Percentiles rank a stretch among this genome's conserved stretches.
Evolutionary conservation across 2,329 filamentous ascomycete species (phyloP).

Genomic region (Aspergillus sp.): DNA sequence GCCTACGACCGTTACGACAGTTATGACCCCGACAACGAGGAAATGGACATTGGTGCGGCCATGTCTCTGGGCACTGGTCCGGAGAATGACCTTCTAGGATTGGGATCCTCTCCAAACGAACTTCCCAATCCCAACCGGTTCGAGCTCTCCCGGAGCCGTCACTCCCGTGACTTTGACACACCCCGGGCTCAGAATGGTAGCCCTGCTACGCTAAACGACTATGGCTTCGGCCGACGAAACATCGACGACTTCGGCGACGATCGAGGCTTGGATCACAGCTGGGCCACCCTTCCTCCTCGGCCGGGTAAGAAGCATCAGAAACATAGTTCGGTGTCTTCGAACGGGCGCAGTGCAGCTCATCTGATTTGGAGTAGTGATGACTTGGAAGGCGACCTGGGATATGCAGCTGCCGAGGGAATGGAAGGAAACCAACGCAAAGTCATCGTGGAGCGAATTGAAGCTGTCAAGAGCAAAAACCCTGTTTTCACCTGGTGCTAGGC

Average conservation of each 20-base stretch:
- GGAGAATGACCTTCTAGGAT: constrained; percentile 67
- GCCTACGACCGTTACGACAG: constrained; percentile 35
- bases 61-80: constrained; percentile 57
- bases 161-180: constrained; percentile 36
- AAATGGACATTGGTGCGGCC: constrained; percentile 84
- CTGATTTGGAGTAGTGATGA: constrained; percentile 67
- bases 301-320: constrained; percentile 30
- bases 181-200: constrained; percentile 33
- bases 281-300: constrained; percentile 38
- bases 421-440: constrained; percentile 90
- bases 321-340: constrained; percentile 41
- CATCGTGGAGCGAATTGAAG: constrained; percentile 93
- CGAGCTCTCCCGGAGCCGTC: constrained; percentile 56
- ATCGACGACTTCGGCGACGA: constrained; percentile 31
- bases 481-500: constrained; percentile 93
- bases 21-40: constrained; percentile 65
- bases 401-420: constrained; percentile 89
- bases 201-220: constrained; percentile 33
- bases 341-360: constrained; percentile 32
- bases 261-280: constrained; percentile 37
- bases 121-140: constrained; percentile 76
- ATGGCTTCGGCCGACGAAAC: constrained; percentile 30
- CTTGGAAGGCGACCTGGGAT: constrained; percentile 88
- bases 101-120: constrained; percentile 56
- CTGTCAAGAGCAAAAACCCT: constrained; percentile 91